Percentiles rank a stretch among this genome's conserved stretches.
phyloP scores from a whole-genome alignment of 306 rosid species.

The Begonia loranthoides region DNA sequence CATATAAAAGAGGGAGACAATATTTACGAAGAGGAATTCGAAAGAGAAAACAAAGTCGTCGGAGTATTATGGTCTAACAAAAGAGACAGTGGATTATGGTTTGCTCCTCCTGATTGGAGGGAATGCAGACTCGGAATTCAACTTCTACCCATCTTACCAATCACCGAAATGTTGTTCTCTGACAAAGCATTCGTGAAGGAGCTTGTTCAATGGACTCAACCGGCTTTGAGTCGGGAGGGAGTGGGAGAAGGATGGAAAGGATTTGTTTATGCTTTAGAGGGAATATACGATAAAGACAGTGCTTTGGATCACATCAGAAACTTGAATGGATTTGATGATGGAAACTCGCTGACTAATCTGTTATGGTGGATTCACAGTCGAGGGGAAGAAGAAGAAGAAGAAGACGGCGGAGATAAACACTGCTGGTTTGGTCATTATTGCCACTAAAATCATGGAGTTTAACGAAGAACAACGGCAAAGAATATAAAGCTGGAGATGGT shows the following conservation, averaged over 20 bases:
- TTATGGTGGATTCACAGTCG: conserved; percentile 84
- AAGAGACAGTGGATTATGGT: conserved; percentile 84
- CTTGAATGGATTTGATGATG: conserved; percentile 56
- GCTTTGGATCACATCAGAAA: conserved; percentile 36
- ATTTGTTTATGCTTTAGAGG: conserved; percentile 50
- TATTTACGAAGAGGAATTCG: conserved; percentile 42
- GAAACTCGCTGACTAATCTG: conserved; percentile 64
- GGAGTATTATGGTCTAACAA: conserved; percentile 78
- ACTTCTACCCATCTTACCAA: conserved; percentile 52
- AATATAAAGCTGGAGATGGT: no score
- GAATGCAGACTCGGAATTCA: conserved; percentile 81
- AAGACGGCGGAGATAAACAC: conserved; percentile 6
- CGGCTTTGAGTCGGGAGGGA: conserved; percentile 53
- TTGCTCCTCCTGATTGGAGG: conserved; percentile 70
- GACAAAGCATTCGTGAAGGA: conserved; percentile 42
- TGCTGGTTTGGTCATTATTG: conserved; percentile 29
- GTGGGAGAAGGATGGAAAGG: conserved; percentile 94
- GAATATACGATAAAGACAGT: conserved; percentile 32
- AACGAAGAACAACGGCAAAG: no score
- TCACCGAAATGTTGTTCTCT: conserved; percentile 50
- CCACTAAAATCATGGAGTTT: conserved; percentile 8
- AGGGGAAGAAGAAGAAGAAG: conserved; percentile 18
- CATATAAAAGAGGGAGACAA: conserved; percentile 39
- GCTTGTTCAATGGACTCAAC: conserved; percentile 67
- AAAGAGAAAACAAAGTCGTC: conserved; percentile 37